Base-by-base conservation (phyloP, 1,284 basidiomycete genomes). In the Stereum hirsutum region DNA sequence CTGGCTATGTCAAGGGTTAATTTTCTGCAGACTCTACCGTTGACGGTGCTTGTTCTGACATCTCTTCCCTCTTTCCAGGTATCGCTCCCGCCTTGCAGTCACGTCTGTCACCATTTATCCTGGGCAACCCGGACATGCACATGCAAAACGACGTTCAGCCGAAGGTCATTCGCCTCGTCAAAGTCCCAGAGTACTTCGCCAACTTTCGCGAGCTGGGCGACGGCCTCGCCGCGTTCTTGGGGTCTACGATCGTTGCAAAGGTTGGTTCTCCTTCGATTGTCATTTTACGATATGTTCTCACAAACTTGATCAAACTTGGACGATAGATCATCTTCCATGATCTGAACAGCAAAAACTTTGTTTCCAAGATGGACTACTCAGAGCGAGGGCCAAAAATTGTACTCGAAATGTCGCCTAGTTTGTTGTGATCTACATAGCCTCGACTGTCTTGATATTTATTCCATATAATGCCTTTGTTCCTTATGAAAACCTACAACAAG, bases 131-230 rank as follows among this genome's bases (percentile, higher is more conserved):
- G 1, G 89, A 87, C 28, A 63, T 78, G 23, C 65, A 87, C 28
- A 63, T 78, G 23, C 65, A 69, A 43, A 81, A 77, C 30, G 84
- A 88, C 15, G 64, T 84, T 7, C 89, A 92, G 55, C 73, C 89
- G 2, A 74, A 77, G 7, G 63, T 66, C 33, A 78, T 84, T 14
- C 72, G 80, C 15, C 69, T 84, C 10, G 59, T 92, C 41, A 75
- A 67, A 35, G 77, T 94, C n/a, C 92, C 92, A 11, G 91, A 95
- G 21, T 95, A 95, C 62, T 95, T 93, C 60, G 83, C 86, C 7
- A 90, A 95, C 58, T 96, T 88, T 58, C 77, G 89, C 49, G 87
- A 92, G 40, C 81, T 80, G 34, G 86, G 89, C 0, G 84, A 88
- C 37, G 85, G 88, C 1, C 67, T 88, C 19, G 86, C 89, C 2